Percentiles rank a stretch among this genome's conserved stretches.
phyloP scores from a whole-genome alignment of 108 stramenopile species.

The Fragilariopsis cylindrus region DNA sequence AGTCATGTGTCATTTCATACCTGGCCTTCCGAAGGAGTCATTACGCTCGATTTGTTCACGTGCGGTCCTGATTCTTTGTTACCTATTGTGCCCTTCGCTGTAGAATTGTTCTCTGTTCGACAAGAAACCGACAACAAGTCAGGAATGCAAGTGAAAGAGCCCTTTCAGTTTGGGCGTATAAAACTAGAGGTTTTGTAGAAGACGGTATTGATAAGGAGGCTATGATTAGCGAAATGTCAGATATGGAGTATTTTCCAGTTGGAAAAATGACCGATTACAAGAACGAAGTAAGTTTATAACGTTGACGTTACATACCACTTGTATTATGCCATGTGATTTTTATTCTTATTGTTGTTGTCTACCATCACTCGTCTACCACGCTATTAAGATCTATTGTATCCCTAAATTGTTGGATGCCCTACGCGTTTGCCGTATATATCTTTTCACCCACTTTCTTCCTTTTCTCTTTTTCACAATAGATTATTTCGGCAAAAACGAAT shows the following conservation, averaged over 20 bases:
- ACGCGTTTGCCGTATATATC: no score
- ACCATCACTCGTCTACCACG: no score
- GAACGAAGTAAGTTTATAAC: constrained; percentile 20
- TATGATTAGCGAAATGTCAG: constrained; percentile 7
- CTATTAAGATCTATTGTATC: no score
- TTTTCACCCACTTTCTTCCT: not conserved
- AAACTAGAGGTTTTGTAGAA: constrained; percentile 63
- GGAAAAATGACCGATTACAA: constrained; percentile 54
- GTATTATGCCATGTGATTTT: no score
- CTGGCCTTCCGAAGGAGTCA: constrained; percentile 75
- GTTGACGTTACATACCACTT: no score
- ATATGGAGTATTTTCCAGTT: constrained; percentile 38
- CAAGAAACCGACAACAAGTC: not conserved
- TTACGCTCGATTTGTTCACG: constrained; percentile 79
- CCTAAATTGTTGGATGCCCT: no score
- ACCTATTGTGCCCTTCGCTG: constrained; percentile 56
- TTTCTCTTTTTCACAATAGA: constrained; percentile 26
- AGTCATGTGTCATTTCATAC: constrained; percentile 81
- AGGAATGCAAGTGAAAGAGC: constrained; percentile 14
- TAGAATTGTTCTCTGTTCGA: constrained; percentile 65
- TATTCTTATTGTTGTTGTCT: no score
- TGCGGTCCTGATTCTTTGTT: constrained; percentile 63
- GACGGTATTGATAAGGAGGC: constrained; percentile 9
- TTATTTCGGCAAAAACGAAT: constrained; percentile 53
- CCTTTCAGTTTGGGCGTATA: constrained; percentile 68